Conservation (phyloP, 1,139 yeast genomes). For the Hemisphaericaspora xylofermentans region DNA sequence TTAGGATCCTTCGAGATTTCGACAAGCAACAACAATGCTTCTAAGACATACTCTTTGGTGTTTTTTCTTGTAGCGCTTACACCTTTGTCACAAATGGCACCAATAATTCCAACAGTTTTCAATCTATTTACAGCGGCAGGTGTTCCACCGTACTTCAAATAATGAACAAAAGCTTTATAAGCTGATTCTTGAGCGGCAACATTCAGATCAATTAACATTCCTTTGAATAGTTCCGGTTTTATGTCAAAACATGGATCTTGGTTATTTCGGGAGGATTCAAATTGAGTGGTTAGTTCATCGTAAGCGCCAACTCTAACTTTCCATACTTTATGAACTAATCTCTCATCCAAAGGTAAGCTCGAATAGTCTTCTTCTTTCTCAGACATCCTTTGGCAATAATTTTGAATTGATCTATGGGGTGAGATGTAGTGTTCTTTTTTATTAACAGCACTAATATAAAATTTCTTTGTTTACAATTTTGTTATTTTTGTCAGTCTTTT, state of each 20-base stretch:
- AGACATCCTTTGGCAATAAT: no score
- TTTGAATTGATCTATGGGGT: no score
- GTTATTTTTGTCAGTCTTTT: constrained; percentile 3
- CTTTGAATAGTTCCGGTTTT: constrained; percentile 47
- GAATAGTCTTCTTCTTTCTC: constrained; percentile 61
- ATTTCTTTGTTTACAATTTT: constrained; percentile 1
- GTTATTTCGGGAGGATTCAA: constrained; percentile 55
- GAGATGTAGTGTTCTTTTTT: no score
- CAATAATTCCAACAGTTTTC: constrained; percentile 46
- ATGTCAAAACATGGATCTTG: constrained; percentile 57
- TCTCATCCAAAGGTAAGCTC: constrained; percentile 61
- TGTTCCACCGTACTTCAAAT: constrained; percentile 60
- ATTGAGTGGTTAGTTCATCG: constrained; percentile 57
- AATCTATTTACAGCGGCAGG: constrained; percentile 29
- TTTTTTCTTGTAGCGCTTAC: constrained; percentile 73
- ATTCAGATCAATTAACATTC: constrained; percentile 70
- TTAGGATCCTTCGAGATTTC: constrained; percentile 64
- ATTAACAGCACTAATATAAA: not conserved
- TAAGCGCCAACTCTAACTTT: constrained; percentile 84
- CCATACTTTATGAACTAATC: constrained; percentile 80
- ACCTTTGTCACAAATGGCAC: constrained; percentile 76
- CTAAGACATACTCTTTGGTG: constrained; percentile 66
- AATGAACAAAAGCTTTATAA: constrained; percentile 53
- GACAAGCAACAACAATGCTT: constrained; percentile 59
- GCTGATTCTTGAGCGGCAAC: constrained; percentile 94